These are phyloP conservation scores for Warburgia ugandensis DNA, from an alignment of 164 flowering plant species.

Conservation along the genomic window DNA sequence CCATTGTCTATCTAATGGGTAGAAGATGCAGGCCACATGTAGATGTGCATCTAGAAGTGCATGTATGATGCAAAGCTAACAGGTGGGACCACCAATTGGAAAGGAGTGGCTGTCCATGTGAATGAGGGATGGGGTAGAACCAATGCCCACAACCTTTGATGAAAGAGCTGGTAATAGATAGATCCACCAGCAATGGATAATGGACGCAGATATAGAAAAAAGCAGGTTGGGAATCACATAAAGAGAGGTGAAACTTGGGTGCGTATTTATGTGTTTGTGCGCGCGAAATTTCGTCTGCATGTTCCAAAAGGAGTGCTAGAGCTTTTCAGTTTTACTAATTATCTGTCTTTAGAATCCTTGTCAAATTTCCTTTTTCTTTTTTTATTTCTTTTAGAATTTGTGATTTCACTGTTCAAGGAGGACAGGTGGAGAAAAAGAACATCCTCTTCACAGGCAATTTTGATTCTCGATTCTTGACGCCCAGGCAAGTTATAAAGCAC, in stretches of 20 bases:
- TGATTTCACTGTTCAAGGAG: conserved; percentile 40
- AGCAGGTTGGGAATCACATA: conserved; percentile 12
- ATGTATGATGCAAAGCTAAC: too few relatives aligned
- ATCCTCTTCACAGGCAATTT: conserved; percentile 28
- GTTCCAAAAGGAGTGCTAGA: conserved; percentile 9
- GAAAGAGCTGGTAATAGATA: background rate
- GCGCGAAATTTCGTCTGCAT: background rate
- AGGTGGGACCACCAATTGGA: conserved; percentile 1
- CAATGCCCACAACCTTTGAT: background rate
- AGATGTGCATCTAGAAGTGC: background rate
- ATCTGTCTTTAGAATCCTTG: conserved; percentile 30
- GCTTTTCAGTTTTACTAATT: conserved; percentile 18
- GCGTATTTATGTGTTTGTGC: conserved; percentile 2
- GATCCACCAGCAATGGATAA: conserved; percentile 1
- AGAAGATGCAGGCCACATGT: too few relatives aligned
- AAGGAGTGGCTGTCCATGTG: conserved; percentile 8
- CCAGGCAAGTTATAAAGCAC: conserved; percentile 31
- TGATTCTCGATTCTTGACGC: conserved; percentile 20
- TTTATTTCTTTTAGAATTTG: conserved; percentile 29
- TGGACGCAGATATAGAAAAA: background rate
- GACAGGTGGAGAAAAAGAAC: conserved; percentile 38
- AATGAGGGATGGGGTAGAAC: conserved; percentile 6
- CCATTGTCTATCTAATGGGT: too few relatives aligned
- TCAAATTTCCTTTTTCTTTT: conserved; percentile 26
- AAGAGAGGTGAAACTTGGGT: too few relatives aligned